Evolutionary conservation across 2,329 filamentous ascomycete species (phyloP), one percentile per base, ranked within the genome.

Genomic region (Ustulina deusta): DNA sequence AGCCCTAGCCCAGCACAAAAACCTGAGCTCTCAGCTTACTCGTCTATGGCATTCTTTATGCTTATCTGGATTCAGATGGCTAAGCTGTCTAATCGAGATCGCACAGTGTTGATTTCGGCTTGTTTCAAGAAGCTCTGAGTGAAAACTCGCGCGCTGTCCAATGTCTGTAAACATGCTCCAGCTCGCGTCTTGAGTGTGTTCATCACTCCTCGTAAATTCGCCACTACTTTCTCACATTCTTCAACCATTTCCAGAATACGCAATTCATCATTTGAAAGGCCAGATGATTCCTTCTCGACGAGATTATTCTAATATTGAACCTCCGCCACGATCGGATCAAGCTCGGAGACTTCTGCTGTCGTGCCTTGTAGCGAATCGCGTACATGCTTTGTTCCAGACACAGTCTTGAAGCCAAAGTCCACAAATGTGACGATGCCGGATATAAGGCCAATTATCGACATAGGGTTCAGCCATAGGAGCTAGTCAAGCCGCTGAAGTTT

Each of bases 381-480:
- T 7, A 61, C 10, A 32, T 29, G n/a, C 17, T 51, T 61, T 22
- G 22, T 6, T 20, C 15, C 46, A 17, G 44, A 51, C 22, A n/a
- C 34, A 4, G 42, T 15, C 17, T 61, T 61, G 15, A 51, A 22
- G 34, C 58, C 34, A 32, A 61, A 61, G 3, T 61, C 58, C 22
- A 61, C 22, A 15, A 61, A 51, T 13, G 46, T 52, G 22, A 61
- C 22, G 34, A 61, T 51, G 46, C 46, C 34, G n/a, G 58, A 61
- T 40, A 61, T 17, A 2, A 61, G 58, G 34, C 58, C 46, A 20
- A 61, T 51, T 61, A 61, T 40, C 7, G 55, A 3, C 15, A 15
- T 6, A 4, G 55, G 55, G 27, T 58, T 48, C 46, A 13, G 58
- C 46, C 58, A 61, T 61, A 3, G 17, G 32, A 42, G 34, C 13